A percentile compares a stretch with the other conserved stretches of the same genome.
phyloP scores from a whole-genome alignment of 2,329 filamentous ascomycete genomes.

The Penicillium sp. region DNA sequence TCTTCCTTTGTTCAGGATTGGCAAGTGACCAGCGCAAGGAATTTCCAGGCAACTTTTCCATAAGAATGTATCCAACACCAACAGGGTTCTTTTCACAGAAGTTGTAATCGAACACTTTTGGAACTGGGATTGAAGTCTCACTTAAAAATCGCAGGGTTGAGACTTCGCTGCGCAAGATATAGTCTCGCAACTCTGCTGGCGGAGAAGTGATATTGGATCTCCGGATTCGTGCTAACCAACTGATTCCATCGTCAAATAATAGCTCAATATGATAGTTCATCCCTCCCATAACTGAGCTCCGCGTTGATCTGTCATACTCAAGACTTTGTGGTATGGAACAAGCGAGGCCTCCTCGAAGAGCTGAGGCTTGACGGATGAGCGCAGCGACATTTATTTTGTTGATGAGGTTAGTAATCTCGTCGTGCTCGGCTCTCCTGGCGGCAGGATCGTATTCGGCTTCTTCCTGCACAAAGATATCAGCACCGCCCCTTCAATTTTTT shows the following conservation, averaged over 20 bases:
- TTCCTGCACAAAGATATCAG: constrained; percentile 37
- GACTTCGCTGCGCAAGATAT: constrained; percentile 47
- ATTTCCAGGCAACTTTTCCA: constrained; percentile 48
- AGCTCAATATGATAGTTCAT: constrained; percentile 53
- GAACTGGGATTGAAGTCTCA: constrained; percentile 41
- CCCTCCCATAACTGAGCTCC: constrained; percentile 48
- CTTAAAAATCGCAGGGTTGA: constrained; percentile 48
- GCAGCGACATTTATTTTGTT: constrained; percentile 41
- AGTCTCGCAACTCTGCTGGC: constrained; percentile 30
- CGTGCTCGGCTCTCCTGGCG: constrained; percentile 37
- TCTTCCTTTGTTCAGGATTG: constrained; percentile 38
- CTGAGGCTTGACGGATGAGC: constrained; percentile 42
- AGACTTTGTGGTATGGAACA: constrained; percentile 42
- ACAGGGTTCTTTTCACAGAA: constrained; percentile 40
- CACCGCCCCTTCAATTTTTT: background rate
- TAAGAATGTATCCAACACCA: constrained; percentile 48
- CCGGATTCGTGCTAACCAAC: constrained; percentile 51
- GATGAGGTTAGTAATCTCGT: constrained; percentile 41
- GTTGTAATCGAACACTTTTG: constrained; percentile 45
- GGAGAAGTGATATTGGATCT: constrained; percentile 48
- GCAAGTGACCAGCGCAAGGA: constrained; percentile 43
- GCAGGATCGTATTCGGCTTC: constrained; percentile 39
- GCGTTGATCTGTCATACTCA: constrained; percentile 40
- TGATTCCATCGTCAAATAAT: constrained; percentile 48
- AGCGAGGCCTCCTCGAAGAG: constrained; percentile 39